Evolutionary conservation across 2,329 filamentous ascomycete species (phyloP), one percentile per base, ranked within the genome.

Genomic region (Scorias spongiosa): DNA sequence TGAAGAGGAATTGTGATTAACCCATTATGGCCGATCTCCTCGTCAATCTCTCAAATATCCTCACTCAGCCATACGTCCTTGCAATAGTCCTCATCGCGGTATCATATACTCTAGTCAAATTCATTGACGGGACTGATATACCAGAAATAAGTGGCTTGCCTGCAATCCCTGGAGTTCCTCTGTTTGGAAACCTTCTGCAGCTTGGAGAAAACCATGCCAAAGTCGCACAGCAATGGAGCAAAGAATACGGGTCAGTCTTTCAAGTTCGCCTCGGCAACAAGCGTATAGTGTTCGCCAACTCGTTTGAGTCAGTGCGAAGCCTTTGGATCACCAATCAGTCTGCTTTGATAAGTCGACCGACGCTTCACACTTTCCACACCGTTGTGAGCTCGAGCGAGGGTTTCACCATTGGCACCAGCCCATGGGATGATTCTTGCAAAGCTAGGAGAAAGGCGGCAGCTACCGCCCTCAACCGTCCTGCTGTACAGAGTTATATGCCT

Each of bases 371-470:
- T 1, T 89, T 88, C 61, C 84, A 88, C 62, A 82, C 74, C 5
- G 80, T 88, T 3, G 80, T 87, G 2, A 86, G 82, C 1, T 76
- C 71, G 29, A 84, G 80, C 0, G 80, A 86, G 52, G 83, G 83
- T 5, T 83, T 86, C 61, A 89, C 84, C 0, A 86, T 91, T 48
- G 84, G 84, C 1, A 86, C 84, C 0, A 87, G 82, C 0, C 84
- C 84, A 0, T 91, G 84, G 80, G 82, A 88, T 48, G 83, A 86
- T 42, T 84, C 78, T 2, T 85, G 81, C 64, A 89, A 88, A 61
- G 68, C 71, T 18, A 74, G 83, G 9, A 75, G 84, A 49, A 88
- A 86, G 65, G 83, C 81, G 0, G 84, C 83, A 1, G 83, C 81
- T 3, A 86, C 83, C 0, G 83, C 84, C 0, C 69, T 89, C 17